Evolutionary conservation across 768 basidiomycete species (phyloP), one percentile per base, ranked within the genome.

Genomic region (Strobilomyces echinocephalus): DNA sequence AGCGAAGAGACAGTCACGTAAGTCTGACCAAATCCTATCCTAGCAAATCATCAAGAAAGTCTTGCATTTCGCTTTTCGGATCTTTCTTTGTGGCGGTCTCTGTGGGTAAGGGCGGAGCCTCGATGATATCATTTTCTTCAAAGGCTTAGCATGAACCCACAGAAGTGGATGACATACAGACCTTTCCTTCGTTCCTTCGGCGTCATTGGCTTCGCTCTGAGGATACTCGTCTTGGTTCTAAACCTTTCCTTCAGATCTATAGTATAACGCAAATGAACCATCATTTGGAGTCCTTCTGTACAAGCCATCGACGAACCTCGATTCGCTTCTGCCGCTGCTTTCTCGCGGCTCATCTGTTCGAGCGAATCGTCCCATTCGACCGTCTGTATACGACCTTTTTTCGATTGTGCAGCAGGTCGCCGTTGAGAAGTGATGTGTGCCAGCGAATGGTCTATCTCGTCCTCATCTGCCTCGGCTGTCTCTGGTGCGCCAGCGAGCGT

Each of bases 361-460:
- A 91, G 69, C 26, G 79, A 71, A 4, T 75, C 72, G 56, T 87
- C 81, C 89, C 89, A 92, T 49, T 79, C 78, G 18, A 92, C 80
- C 49, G 75, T 68, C 54, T 83, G 76, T 0, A 82, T 67, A 42
- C 81, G 84, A 0, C 87, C 87, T 63, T 91, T 91, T 63, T 73
- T 79, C 5, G 75, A 69, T 14, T 66, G 65, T 0, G 50, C 42
- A 8, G 61, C 21, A 4, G 53, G 54, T 15, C 57, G 49, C 20
- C 52, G 59, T 10, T 48, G 59, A 3, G 76, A 74, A 0, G 74
- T 70, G 43, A 87, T 76, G 47, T 83, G 79, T 0, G 76, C 78
- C 12, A 89, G 66, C 8, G 74, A 75, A 24, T 74, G 71, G 55
- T 89, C 87, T 8, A 89, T 75, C 44, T 75, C 72, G 15, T 80